phyloP scores from a whole-genome alignment of 2,329 filamentous ascomycete genomes.

The Xylariaceae sp. region DNA sequence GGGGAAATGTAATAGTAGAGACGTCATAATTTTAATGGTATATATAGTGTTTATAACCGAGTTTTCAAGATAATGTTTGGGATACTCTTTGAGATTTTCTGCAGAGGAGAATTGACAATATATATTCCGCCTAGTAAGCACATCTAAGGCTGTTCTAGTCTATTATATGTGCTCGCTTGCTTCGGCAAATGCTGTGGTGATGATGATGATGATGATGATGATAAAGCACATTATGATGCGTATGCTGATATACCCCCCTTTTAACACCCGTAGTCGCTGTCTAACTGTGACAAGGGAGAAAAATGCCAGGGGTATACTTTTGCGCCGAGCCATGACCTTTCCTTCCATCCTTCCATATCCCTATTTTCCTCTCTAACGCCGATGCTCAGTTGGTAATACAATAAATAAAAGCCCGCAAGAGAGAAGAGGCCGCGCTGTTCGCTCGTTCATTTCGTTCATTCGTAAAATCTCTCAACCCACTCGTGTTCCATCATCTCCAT shows the following conservation, averaged over 20 bases:
- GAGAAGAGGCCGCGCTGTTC: not conserved
- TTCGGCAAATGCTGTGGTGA: not conserved
- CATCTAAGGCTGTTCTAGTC: not conserved
- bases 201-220: not conserved
- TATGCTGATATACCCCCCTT: not conserved
- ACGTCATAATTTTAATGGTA: too few relatives aligned
- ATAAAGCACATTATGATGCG: not conserved
- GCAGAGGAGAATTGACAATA: not conserved
- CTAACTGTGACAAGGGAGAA: not conserved
- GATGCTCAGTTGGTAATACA: too few relatives aligned
- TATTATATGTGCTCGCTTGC: not conserved
- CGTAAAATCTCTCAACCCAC: slow-evolving; percentile 38
- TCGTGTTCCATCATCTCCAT: slow-evolving; percentile 24
- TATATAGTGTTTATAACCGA: too few relatives aligned
- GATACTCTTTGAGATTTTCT: not conserved
- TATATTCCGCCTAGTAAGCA: not conserved
- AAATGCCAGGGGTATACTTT: not conserved
- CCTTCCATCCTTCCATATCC: not conserved
- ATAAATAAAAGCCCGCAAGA: too few relatives aligned
- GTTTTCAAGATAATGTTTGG: too few relatives aligned
- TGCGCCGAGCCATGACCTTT: not conserved
- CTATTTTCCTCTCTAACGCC: not conserved
- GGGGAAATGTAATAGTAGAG: too few relatives aligned
- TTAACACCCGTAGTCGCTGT: not conserved
- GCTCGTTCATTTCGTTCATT: slow-evolving; percentile 21